phyloP scores from a whole-genome alignment of 1,284 basidiomycete genomes.

The Athelia psychrophila region DNA sequence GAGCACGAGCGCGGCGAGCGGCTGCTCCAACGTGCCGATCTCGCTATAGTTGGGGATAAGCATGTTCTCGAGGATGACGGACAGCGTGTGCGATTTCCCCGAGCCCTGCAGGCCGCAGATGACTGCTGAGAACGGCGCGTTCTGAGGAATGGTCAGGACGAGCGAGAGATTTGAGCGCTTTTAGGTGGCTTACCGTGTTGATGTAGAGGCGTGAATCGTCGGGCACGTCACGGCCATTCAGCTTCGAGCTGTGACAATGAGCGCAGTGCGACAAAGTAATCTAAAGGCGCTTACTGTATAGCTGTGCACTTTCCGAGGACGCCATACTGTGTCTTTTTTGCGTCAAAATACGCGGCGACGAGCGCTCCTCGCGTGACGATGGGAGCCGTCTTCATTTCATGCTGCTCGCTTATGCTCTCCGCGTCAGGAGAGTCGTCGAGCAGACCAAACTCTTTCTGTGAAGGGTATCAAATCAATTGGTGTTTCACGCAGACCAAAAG shows the following conservation, averaged over 20 bases:
- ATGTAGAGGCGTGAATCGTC: slow-evolving; percentile 52
- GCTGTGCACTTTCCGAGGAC: slow-evolving; percentile 47
- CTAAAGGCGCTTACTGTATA: slow-evolving; percentile 35
- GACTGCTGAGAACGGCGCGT: slow-evolving; percentile 55
- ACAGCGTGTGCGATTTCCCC: slow-evolving; percentile 69
- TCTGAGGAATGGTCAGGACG: slow-evolving; percentile 30
- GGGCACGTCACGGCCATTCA: slow-evolving; percentile 23
- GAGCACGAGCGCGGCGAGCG: slow-evolving; percentile 61
- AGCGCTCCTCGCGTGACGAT: slow-evolving; percentile 53
- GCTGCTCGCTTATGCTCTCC: slow-evolving; percentile 24
- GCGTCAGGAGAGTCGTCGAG: slow-evolving; percentile 28
- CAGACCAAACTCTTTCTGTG: slow-evolving; percentile 36
- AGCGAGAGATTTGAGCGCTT: background rate
- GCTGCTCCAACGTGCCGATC: slow-evolving; percentile 50
- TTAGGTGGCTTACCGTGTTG: slow-evolving; percentile 46
- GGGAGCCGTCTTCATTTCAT: slow-evolving; percentile 51
- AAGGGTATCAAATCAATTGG: too few relatives aligned
- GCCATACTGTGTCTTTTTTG: slow-evolving; percentile 48
- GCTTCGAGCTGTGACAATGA: slow-evolving; percentile 24
- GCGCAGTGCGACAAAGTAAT: background rate
- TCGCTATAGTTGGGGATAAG: slow-evolving; percentile 46
- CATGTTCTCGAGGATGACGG: slow-evolving; percentile 65
- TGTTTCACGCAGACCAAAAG: too few relatives aligned
- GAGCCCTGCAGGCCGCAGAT: slow-evolving; percentile 67
- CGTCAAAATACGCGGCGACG: slow-evolving; percentile 28